phyloP scores from a whole-genome alignment of 768 basidiomycete species.

The Melanogaster broomeanus region DNA sequence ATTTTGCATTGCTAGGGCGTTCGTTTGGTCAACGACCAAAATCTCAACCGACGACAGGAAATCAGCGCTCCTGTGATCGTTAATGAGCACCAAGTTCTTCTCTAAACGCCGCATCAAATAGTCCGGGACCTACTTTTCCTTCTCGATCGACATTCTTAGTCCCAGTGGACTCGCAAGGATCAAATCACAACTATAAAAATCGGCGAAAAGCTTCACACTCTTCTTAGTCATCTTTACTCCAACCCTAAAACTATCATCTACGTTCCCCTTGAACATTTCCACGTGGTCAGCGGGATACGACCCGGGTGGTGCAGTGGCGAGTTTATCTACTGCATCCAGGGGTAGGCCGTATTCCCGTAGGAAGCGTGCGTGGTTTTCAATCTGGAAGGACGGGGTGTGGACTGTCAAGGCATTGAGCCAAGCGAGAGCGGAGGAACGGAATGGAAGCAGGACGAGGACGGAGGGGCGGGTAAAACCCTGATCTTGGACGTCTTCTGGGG shows the following conservation, averaged over 20 bases:
- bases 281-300: conserved; percentile 88
- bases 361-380: conserved; percentile 89
- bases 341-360: conserved; percentile 82
- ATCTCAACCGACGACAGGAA: conserved; percentile 94
- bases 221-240: conserved; percentile 93
- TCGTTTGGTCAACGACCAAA: conserved; percentile 88
- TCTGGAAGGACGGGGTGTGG: conserved; percentile 77
- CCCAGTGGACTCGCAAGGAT: conserved; percentile 94
- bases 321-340: conserved; percentile 75
- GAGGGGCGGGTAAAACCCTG: conserved; percentile 98
- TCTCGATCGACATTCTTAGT: conserved; percentile 88
- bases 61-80: conserved; percentile 68
- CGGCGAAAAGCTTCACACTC: conserved; percentile 87
- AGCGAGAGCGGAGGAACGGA: conserved; percentile 82
- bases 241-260: conserved; percentile 92
- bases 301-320: conserved; percentile 69
- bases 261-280: conserved; percentile 93
- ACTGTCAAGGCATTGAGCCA: conserved; percentile 82
- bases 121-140: conserved; percentile 72
- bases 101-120: background rate
- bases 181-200: conserved; percentile 89
- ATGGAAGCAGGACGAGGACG: conserved; percentile 87
- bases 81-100: background rate
- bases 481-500: conserved; percentile 82
- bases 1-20: conserved; percentile 96